Conservation (phyloP, 768 basidiomycete species). For the Lyophyllum shimeji region DNA sequence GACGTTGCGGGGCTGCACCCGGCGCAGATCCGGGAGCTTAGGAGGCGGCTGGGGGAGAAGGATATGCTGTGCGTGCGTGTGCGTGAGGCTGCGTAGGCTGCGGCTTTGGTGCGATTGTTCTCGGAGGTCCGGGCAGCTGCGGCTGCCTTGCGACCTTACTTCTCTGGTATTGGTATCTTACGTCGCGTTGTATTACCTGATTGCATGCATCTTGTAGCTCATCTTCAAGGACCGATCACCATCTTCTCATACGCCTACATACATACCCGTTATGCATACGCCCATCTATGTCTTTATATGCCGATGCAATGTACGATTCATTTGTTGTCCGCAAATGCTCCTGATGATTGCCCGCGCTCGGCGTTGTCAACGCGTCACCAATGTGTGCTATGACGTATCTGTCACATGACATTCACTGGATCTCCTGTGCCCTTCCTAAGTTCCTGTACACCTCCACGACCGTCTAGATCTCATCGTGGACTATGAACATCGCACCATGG, state of each 20-base stretch:
- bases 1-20: conserved; percentile 34
- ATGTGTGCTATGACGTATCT: too few species aligned
- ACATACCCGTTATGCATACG: neutral
- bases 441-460: neutral
- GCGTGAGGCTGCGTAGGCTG: neutral
- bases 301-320: neutral
- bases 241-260: neutral
- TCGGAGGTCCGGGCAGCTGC: too few species aligned
- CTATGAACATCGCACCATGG: neutral
- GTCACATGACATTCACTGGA: too few species aligned
- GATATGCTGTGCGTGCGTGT: too few species aligned
- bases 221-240: neutral
- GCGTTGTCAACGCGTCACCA: too few species aligned
- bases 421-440: neutral
- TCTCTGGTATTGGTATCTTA: too few species aligned
- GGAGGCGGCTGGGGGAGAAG: conserved; percentile 22
- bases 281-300: neutral
- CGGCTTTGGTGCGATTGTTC: neutral
- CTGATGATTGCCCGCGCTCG: neutral
- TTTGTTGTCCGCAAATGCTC: neutral
- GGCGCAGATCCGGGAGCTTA: conserved; percentile 32
- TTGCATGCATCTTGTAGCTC: neutral
- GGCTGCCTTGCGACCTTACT: too few species aligned
- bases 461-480: neutral
- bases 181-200: neutral